These are phyloP conservation scores for Scheffersomyces amazonensis DNA, from an alignment of 805 yeast genomes.

Conservation along the genomic window DNA sequence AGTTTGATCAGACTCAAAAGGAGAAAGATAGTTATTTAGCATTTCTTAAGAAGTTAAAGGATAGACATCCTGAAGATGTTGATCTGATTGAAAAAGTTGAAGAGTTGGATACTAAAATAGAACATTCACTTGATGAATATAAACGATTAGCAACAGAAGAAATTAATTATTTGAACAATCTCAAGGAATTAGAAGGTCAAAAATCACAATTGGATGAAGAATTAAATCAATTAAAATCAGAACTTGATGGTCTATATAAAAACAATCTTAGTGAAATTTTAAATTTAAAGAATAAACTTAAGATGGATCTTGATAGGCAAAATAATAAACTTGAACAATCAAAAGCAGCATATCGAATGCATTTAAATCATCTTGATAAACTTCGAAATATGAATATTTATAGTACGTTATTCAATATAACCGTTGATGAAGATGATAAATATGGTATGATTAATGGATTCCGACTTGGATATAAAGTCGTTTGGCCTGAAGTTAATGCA, in stretches of 20 bases:
- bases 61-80: slow-evolving; percentile 13
- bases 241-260: slow-evolving; percentile 30
- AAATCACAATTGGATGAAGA: slow-evolving; percentile 47
- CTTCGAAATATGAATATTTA: slow-evolving; percentile 78
- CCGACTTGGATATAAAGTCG: slow-evolving; percentile 72
- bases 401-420: slow-evolving; percentile 77
- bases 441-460: slow-evolving; percentile 88
- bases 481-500: slow-evolving; percentile 90
- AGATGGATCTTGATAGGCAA: slow-evolving; percentile 49
- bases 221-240: slow-evolving; percentile 41
- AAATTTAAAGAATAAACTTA: slow-evolving; percentile 51
- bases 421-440: slow-evolving; percentile 63
- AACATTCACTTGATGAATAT: slow-evolving; percentile 45
- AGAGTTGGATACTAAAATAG: slow-evolving; percentile 35
- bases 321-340: slow-evolving; percentile 59
- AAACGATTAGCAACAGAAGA: slow-evolving; percentile 39
- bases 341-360: slow-evolving; percentile 59
- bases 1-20: slow-evolving; percentile 67
- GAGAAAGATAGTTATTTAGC: slow-evolving; percentile 78
- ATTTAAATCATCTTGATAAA: slow-evolving; percentile 63
- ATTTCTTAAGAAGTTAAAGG: slow-evolving; percentile 66
- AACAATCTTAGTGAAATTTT: slow-evolving; percentile 47
- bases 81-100: slow-evolving; percentile 6
- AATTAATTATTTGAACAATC: slow-evolving; percentile 26
- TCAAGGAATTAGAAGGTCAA: slow-evolving; percentile 38